Evolutionary conservation across 2,329 filamentous ascomycete species (phyloP), one percentile per base, ranked within the genome.

Genomic region (Fusarium sp.): DNA sequence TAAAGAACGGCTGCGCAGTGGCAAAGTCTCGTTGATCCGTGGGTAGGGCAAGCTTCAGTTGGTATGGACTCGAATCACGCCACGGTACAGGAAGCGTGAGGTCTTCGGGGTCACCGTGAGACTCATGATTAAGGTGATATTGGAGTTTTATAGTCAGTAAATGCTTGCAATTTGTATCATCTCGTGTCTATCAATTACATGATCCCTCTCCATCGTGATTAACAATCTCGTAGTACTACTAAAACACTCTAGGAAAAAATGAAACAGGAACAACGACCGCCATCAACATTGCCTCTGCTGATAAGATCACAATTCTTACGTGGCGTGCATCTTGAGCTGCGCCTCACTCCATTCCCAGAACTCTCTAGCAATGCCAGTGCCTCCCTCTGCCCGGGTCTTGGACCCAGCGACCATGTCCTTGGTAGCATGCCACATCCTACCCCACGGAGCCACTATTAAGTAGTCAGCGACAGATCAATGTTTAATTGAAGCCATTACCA

Each of bases 291-390:
- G 5, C 51, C 31, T 9, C 51, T 22, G 12, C n/a, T 36, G 33
- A 35, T 24, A 36, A 24, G 10, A 35, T n/a, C 29, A 56, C 31
- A 8, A 22, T 24, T 40, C 16, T 2, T 40, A n/a, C 16, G n/a
- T 27, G 6, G 55, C 2, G 31, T 67, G 59, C 10, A 40, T 60
- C 57, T 79, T 78, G 20, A 84, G 73, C 40, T 85, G 81, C 22
- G 78, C 78, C 60, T 83, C 79, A 0, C 76, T 79, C 84, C 83
- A 85, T 4, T 83, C 76, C 82, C 81, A 85, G 29, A 84, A 84
- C 16, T 78, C 73, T 22, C 74, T 72, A 0, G 77, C 82, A 5
- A 71, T 65, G 1, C 81, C 83, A 6, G 70, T 79, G 2, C 83
- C 83, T 0, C 83, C 83, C 33, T 84, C 80, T 4, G 70, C 67